Conservation (phyloP, 352 stramenopile species). For the Phytopythium aichiense region DNA sequence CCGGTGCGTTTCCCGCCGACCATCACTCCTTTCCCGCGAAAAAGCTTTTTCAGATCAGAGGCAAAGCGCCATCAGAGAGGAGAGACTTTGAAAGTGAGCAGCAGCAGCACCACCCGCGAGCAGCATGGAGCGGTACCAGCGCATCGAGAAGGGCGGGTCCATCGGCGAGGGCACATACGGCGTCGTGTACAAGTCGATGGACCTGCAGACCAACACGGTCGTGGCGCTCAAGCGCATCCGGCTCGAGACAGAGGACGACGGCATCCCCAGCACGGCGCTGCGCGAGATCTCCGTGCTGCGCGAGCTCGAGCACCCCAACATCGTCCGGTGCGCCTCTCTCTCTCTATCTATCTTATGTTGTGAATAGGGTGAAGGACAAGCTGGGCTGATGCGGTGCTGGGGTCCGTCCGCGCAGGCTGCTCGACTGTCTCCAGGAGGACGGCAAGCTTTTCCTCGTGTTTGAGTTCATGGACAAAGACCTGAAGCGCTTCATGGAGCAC, state of each 20-base stretch:
- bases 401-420: conserved; percentile 40
- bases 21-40: conserved; percentile 10
- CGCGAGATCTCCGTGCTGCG: conserved; percentile 98
- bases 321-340: conserved; percentile 85
- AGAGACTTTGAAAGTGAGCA: background rate
- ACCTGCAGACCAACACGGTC: conserved; percentile 88
- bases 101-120: background rate
- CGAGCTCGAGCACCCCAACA: conserved; percentile 98
- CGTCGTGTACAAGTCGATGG: conserved; percentile 95
- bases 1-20: background rate
- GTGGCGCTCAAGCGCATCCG: conserved; percentile 97
- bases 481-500: conserved; percentile 96
- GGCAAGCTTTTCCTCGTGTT: conserved; percentile 99
- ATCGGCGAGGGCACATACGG: conserved; percentile 96
- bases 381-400: background rate
- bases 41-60: background rate
- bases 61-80: background rate
- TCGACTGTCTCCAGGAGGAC: conserved; percentile 94
- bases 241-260: conserved; percentile 98
- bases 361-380: no score
- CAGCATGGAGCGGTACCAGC: conserved; percentile 89
- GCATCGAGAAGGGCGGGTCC: conserved; percentile 91
- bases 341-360: background rate
- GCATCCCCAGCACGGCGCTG: conserved; percentile 97
- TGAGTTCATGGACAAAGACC: conserved; percentile 98